Percentiles rank a stretch among this genome's conserved stretches.
Evolutionary conservation across 2,329 filamentous ascomycete species (phyloP).

Genomic region (Alternaria ethzedia): DNA sequence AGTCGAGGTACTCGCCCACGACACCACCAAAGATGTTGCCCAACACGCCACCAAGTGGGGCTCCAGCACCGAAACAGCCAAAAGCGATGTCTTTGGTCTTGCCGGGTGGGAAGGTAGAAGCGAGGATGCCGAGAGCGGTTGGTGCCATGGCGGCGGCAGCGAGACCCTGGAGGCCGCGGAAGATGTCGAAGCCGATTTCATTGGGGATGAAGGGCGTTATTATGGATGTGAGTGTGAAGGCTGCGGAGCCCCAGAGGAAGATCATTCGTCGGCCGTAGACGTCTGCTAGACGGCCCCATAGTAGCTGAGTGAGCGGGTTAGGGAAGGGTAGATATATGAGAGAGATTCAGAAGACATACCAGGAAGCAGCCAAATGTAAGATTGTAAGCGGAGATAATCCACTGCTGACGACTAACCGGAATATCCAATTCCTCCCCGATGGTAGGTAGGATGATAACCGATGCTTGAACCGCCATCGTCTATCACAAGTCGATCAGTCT

Average conservation of each 20-base stretch:
- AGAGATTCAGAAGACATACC: slow-evolving; percentile 3
- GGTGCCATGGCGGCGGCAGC: slow-evolving; percentile 74
- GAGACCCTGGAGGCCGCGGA: slow-evolving; percentile 70
- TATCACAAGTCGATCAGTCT: slow-evolving; percentile 1
- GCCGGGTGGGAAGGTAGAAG: slow-evolving; percentile 70
- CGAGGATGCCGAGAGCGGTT: slow-evolving; percentile 73
- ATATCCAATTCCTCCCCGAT: slow-evolving; percentile 64
- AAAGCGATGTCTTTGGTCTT: slow-evolving; percentile 76
- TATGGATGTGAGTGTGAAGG: slow-evolving; percentile 65
- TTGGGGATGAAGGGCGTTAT: slow-evolving; percentile 69
- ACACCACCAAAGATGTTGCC: slow-evolving; percentile 71
- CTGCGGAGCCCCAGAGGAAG: slow-evolving; percentile 69
- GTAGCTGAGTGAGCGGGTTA: slow-evolving; percentile 47
- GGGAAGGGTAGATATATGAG: not conserved
- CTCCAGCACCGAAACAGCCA: slow-evolving; percentile 59
- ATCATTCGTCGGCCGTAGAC: slow-evolving; percentile 70
- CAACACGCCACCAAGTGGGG: slow-evolving; percentile 68
- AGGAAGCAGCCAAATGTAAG: slow-evolving; percentile 72
- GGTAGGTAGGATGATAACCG: slow-evolving; percentile 68
- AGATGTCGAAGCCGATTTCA: slow-evolving; percentile 71
- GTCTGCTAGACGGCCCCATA: slow-evolving; percentile 72
- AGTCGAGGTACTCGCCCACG: slow-evolving; percentile 62
- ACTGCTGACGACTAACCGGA: slow-evolving; percentile 66
- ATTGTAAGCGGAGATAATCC: slow-evolving; percentile 71
- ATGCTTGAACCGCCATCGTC: slow-evolving; percentile 65